Evolutionary conservation across 345 rosid genomes (phyloP), one percentile per base, ranked within the genome.

Genomic region (Nephelium lappaceum): DNA sequence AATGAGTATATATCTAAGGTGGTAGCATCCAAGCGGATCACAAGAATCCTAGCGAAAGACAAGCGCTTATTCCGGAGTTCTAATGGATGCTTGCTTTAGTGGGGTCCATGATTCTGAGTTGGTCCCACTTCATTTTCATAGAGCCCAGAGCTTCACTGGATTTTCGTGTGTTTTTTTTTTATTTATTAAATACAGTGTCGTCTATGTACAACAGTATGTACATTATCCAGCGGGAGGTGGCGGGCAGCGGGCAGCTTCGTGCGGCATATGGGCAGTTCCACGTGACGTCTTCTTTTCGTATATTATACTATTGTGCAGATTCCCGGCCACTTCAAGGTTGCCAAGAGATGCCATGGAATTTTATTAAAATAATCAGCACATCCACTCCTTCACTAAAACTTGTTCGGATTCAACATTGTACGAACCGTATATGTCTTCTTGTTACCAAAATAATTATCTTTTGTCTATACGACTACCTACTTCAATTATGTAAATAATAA

Each of bases 21-120:
- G 86, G 81, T 74, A 69, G 7, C 11, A 67, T 11, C 27, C 71
- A n/a, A 79, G 41, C 9, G 81, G 85, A 10, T 2, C 16, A 5
- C 9, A 71, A 25, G 75, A 78, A 73, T 78, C 84, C n/a, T 11
- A 57, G 25, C 19, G 19, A 69, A 42, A 43, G 43, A 51, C 74
- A 31, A 51, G 80, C 80, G 80, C 53, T 70, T 67, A 36, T 58
- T 79, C 27, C 77, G 79, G 85, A 66, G 36, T 25, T 39, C n/a
- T 23, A 6, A 24, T 69, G 49, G 78, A 60, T 58, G 3, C 11
- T 45, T 2, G 63, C 12, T 60, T 21, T 11, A 0, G 6, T 23
- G 62, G 78, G 15, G 27, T 10, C 74, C 25, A 27, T 7, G 3
- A 31, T 45, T 8, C 0, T 16, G 9, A 8, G 16, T 25, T 7